Conservation (phyloP, 768 basidiomycete species). For the Rhodosporidiobolus odoratus region DNA sequence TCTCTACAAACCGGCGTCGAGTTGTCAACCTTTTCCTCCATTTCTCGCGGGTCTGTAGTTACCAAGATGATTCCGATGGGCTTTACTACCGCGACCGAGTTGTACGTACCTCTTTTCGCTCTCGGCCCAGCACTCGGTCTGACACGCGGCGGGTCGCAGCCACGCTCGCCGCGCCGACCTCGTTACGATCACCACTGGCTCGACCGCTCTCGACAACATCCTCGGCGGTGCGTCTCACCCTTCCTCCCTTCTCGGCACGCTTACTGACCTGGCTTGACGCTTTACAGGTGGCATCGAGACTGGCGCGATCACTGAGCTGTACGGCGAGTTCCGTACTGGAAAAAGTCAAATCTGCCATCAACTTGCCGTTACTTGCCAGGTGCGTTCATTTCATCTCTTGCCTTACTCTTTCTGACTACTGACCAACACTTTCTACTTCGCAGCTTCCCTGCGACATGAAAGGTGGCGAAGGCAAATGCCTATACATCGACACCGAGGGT, state of each 20-base stretch:
- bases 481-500: conserved; percentile 98
- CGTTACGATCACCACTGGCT: conserved; percentile 93
- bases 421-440: not conserved
- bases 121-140: no score
- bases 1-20: conserved; percentile 1
- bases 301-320: conserved; percentile 93
- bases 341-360: conserved; percentile 98
- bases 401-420: not conserved
- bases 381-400: conserved; percentile 38
- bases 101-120: not conserved
- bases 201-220: conserved; percentile 89
- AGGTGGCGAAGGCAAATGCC: conserved; percentile 96
- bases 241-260: not conserved
- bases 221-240: conserved; percentile 66
- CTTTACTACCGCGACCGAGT: conserved; percentile 96
- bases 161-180: conserved; percentile 91
- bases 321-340: conserved; percentile 97
- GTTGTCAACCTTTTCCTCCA: not conserved
- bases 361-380: conserved; percentile 92
- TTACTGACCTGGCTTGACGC: not conserved
- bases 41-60: conserved; percentile 52
- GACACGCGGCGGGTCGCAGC: conserved; percentile 43
- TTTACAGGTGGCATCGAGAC: conserved; percentile 88
- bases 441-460: conserved; percentile 90
- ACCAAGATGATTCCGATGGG: conserved; percentile 94